phyloP scores from a whole-genome alignment of 2,329 filamentous ascomycete species.

The Cladophialophora bantiana region DNA sequence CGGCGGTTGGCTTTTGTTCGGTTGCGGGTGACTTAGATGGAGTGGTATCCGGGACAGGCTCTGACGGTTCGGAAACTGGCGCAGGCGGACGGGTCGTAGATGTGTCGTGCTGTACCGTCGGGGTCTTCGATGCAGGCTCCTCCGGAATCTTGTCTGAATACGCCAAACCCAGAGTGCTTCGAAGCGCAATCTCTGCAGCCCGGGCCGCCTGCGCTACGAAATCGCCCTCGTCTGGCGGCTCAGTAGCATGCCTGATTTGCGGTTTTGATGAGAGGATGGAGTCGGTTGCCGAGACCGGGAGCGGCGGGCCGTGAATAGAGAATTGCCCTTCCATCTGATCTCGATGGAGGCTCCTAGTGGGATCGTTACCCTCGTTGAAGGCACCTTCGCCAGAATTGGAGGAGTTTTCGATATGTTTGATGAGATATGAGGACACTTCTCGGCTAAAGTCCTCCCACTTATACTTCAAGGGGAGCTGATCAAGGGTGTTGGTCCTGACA shows the following conservation, averaged over 20 bases:
- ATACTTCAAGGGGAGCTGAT: slow-evolving; percentile 64
- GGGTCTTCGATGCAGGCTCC: slow-evolving; percentile 37
- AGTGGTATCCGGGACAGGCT: slow-evolving; percentile 16
- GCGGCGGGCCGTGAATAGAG: slow-evolving; percentile 39
- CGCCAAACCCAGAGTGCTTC: slow-evolving; percentile 46
- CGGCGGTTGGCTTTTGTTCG: neutral
- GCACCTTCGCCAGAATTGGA: slow-evolving; percentile 8
- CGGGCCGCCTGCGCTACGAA: slow-evolving; percentile 57
- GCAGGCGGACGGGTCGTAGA: slow-evolving; percentile 16
- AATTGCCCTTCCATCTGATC: slow-evolving; percentile 33
- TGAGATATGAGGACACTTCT: slow-evolving; percentile 65
- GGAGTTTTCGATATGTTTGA: slow-evolving; percentile 50
- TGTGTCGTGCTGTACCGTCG: slow-evolving; percentile 20
- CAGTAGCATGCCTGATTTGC: slow-evolving; percentile 5
- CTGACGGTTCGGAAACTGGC: slow-evolving; percentile 19
- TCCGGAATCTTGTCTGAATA: slow-evolving; percentile 36
- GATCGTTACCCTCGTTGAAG: slow-evolving; percentile 14
- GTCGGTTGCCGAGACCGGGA: slow-evolving; percentile 26
- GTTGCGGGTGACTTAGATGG: slow-evolving; percentile 9
- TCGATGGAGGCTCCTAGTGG: slow-evolving; percentile 23
- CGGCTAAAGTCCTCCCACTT: slow-evolving; percentile 69
- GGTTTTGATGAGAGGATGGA: slow-evolving; percentile 14
- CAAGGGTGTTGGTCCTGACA: slow-evolving; percentile 58
- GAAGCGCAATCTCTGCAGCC: slow-evolving; percentile 57
- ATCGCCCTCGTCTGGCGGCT: slow-evolving; percentile 47